These are phyloP conservation scores for Monosporascus sp. DNA, from an alignment of 2,329 filamentous ascomycete species.

Conservation along the genomic window DNA sequence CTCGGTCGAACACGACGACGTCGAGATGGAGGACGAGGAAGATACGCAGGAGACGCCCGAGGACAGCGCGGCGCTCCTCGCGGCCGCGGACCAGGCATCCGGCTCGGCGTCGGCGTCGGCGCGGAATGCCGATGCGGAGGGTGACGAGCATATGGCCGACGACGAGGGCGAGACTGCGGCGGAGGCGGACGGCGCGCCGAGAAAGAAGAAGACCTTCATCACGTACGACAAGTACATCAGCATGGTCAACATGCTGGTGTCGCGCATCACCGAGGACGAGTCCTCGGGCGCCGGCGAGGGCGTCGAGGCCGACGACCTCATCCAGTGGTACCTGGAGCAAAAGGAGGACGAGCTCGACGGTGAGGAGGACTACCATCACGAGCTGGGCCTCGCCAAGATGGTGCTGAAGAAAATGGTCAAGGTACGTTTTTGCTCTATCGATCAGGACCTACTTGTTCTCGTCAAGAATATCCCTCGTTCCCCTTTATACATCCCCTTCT, in stretches of 20 bases:
- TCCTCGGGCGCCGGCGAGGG: constrained; percentile 66
- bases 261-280: constrained; percentile 80
- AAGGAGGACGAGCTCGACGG: constrained; percentile 76
- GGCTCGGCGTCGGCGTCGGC: constrained; percentile 33
- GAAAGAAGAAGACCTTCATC: constrained; percentile 70
- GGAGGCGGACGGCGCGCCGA: constrained; percentile 35
- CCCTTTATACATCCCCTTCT: too few relatives aligned
- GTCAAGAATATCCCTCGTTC: too few relatives aligned
- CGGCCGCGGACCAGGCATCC: constrained; percentile 44
- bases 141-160: constrained; percentile 39
- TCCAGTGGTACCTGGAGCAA: constrained; percentile 89
- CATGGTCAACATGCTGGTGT: constrained; percentile 82
- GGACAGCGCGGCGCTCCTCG: constrained; percentile 41
- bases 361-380: constrained; percentile 74
- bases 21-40: constrained; percentile 83
- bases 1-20: constrained; percentile 93
- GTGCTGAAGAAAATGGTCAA: constrained; percentile 95
- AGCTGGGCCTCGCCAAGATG: constrained; percentile 47
- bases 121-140: constrained; percentile 29
- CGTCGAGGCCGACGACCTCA: constrained; percentile 73
- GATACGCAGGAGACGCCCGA: constrained; percentile 49
- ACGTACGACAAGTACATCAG: constrained; percentile 92
- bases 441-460: not conserved
- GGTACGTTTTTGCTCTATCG: constrained; percentile 44
- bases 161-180: constrained; percentile 43